A percentile compares a stretch with the other conserved stretches of the same genome.
phyloP scores from a whole-genome alignment of 2,329 filamentous ascomycete genomes.

The Talaromyces sp. region DNA sequence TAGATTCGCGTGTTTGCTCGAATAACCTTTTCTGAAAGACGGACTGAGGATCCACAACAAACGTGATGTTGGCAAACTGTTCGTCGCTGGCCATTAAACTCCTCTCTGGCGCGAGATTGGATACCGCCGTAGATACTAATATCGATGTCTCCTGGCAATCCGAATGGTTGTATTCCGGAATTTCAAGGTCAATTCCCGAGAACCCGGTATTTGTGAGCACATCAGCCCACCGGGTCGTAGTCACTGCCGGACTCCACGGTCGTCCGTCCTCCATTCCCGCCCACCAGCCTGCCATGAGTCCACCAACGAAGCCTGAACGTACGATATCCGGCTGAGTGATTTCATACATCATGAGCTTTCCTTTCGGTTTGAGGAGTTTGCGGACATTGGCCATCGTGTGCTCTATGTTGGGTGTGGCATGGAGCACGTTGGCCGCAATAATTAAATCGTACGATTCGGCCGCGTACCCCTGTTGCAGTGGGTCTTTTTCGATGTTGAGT shows the following conservation, averaged over 20 bases:
- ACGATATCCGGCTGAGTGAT: slow-evolving; percentile 18
- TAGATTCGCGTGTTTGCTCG: background rate
- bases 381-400: slow-evolving; percentile 22
- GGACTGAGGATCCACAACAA: background rate
- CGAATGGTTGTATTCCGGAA: background rate
- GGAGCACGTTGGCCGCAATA: slow-evolving; percentile 31
- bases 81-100: background rate
- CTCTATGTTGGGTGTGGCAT: slow-evolving; percentile 23
- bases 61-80: background rate
- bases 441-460: slow-evolving; percentile 26
- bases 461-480: slow-evolving; percentile 26
- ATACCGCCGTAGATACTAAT: background rate
- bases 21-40: background rate
- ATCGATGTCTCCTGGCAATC: background rate
- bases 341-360: slow-evolving; percentile 44
- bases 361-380: slow-evolving; percentile 34
- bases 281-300: slow-evolving; percentile 39
- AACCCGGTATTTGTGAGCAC: background rate
- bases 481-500: slow-evolving; percentile 26
- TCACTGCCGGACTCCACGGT: background rate
- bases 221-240: background rate
- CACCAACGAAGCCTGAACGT: slow-evolving; percentile 22
- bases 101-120: background rate
- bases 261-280: slow-evolving; percentile 14
- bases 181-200: background rate